Conservation (phyloP, 2,329 filamentous ascomycete genomes). For the Leptographium radiaticola region DNA sequence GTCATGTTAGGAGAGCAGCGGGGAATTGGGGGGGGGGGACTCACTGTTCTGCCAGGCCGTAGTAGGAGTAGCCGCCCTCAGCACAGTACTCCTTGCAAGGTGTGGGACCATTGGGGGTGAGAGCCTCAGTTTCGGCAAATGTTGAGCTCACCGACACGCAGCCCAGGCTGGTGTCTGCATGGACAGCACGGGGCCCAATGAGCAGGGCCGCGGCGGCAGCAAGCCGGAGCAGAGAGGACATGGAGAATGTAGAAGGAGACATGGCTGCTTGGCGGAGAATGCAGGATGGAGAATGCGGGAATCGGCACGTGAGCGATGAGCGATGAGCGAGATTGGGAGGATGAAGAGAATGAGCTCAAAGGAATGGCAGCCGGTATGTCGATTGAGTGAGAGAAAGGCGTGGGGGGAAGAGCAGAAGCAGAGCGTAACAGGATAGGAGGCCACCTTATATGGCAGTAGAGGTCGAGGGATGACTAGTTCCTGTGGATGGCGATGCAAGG, state of each 20-base stretch:
- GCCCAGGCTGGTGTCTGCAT: slow-evolving; percentile 7
- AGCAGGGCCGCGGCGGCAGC: slow-evolving; percentile 4
- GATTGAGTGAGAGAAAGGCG: neutral
- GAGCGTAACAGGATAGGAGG: too few species aligned
- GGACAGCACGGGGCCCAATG: slow-evolving; percentile 1
- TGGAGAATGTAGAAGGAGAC: neutral
- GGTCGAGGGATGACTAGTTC: too few species aligned
- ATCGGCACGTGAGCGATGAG: neutral
- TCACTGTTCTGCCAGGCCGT: slow-evolving; percentile 8
- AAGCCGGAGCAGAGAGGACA: slow-evolving; percentile 2
- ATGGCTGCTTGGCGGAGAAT: neutral
- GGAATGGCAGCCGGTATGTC: neutral
- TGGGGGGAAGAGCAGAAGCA: neutral
- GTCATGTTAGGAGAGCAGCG: neutral
- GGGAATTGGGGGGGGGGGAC: neutral
- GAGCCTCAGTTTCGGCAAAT: slow-evolving; percentile 4
- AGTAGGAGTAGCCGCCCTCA: slow-evolving; percentile 8
- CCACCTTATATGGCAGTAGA: too few species aligned
- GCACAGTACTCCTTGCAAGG: slow-evolving; percentile 6
- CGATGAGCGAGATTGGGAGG: neutral
- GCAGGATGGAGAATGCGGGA: neutral
- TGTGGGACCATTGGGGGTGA: slow-evolving; percentile 7
- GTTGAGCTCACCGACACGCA: slow-evolving; percentile 11
- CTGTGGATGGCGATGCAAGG: too few species aligned
- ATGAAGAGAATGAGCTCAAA: neutral